Evolutionary conservation across 345 rosid species (phyloP).

Genomic region (Arabis alpina): DNA sequence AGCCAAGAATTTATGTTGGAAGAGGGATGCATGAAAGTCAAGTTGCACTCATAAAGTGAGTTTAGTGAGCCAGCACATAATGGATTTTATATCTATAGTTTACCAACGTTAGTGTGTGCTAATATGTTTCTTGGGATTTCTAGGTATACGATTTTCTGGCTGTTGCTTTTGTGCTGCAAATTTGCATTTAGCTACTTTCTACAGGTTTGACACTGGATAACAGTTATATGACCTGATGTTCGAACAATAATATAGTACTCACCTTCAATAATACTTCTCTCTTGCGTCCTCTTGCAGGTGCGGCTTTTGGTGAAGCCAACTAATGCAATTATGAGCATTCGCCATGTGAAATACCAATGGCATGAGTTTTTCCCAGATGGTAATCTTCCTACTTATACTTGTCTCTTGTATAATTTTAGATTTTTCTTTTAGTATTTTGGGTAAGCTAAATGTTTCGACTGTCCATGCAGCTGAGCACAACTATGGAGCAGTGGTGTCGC

Average conservation of each 20-base stretch:
- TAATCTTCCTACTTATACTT: constrained; percentile 35
- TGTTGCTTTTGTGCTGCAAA: constrained; percentile 73
- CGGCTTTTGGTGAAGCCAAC: constrained; percentile 91
- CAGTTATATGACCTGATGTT: constrained; percentile 15
- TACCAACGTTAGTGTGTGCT: constrained; percentile 18
- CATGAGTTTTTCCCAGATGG: constrained; percentile 92
- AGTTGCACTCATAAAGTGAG: constrained; percentile 86
- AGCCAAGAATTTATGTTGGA: constrained; percentile 94
- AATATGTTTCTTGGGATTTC: constrained; percentile 37
- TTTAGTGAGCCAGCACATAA: constrained; percentile 28
- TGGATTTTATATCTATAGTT: constrained; percentile 23
- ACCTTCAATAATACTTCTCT: constrained; percentile 27
- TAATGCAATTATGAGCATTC: constrained; percentile 75
- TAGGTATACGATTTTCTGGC: constrained; percentile 95
- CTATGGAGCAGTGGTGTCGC: constrained; percentile 73
- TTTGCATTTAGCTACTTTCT: constrained; percentile 74
- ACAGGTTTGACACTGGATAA: constrained; percentile 57
- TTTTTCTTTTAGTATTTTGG: constrained; percentile 17
- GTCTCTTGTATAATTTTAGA: constrained; percentile 1
- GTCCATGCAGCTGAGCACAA: constrained; percentile 64
- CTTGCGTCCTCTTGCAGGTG: constrained; percentile 52
- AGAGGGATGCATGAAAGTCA: constrained; percentile 99
- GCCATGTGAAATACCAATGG: constrained; percentile 71
- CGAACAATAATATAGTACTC: constrained; percentile 27
- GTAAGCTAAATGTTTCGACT: constrained; percentile 22